Conservation (phyloP, 169 alveolate genomes). For the Cryptosporidium viatorum region DNA sequence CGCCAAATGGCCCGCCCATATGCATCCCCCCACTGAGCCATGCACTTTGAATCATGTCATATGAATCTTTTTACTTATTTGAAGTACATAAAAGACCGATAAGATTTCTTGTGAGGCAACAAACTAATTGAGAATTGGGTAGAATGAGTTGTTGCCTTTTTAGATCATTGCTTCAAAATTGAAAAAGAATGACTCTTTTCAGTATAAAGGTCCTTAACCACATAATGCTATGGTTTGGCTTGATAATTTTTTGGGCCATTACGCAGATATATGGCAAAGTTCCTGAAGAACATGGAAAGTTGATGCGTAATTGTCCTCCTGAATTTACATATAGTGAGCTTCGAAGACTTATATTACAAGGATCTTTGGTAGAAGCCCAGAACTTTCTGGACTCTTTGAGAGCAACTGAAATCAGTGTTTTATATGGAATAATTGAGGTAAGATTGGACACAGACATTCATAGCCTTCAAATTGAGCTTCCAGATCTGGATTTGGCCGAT, state of each 20-base stretch:
- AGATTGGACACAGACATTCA: background rate
- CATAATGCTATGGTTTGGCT: constrained; percentile 11
- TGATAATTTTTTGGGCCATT: background rate
- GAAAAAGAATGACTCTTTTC: constrained; percentile 9
- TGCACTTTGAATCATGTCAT: constrained; percentile 33
- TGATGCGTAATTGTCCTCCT: constrained; percentile 60
- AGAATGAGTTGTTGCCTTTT: constrained; percentile 1
- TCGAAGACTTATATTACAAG: constrained; percentile 1
- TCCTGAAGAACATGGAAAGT: background rate
- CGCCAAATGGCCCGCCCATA: constrained; percentile 19
- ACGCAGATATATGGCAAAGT: background rate
- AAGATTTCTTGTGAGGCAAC: background rate
- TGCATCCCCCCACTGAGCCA: constrained; percentile 51
- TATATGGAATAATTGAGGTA: constrained; percentile 32
- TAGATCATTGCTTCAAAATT: background rate
- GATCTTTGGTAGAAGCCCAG: constrained; percentile 30
- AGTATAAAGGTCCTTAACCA: background rate
- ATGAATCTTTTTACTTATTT: constrained; percentile 11
- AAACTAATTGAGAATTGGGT: background rate
- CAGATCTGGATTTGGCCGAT: constrained; percentile 18
- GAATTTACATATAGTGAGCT: constrained; percentile 36
- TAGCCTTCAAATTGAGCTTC: constrained; percentile 3
- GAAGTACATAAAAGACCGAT: background rate
- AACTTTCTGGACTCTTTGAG: constrained; percentile 21
- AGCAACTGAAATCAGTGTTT: constrained; percentile 6